Evolutionary conservation across 2,329 filamentous ascomycete genomes (phyloP), one percentile per base, ranked within the genome.

Genomic region (Pseudogymnoascus verrucosus): DNA sequence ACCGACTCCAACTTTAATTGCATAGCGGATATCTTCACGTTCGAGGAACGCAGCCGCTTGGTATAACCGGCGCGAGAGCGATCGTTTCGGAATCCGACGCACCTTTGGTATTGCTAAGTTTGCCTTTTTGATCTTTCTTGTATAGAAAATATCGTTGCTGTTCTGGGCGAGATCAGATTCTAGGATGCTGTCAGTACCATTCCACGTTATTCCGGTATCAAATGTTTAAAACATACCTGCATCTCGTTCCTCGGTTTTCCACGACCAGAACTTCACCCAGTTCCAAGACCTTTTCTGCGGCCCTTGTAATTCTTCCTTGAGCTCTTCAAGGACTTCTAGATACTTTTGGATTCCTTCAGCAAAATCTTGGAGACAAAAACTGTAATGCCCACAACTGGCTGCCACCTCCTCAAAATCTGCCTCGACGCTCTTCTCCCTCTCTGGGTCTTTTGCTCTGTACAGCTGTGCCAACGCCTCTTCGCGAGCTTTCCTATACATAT

Each of bases 371-470:
- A 99, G 79, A 47, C 90, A 96, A 73, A 95, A 97, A 72, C 90
- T 93, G 73, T 98, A 99, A 75, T 98, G 93, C 0, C 95, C 93
- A 71, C 95, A 99, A 64, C 93, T 96, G n/a, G 95, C 93, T 42
- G 93, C 93, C 10, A 98, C 93, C 75, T 99, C 95, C 74, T 99
- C 95, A 64, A 96, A 92, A 74, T 98, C 95, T 2, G 93, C 95
- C 72, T 96, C 89, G 7, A 93, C 83, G 66, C 89, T 89, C 44
- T 86, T 83, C 2, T 86, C 79, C 64, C 85, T 85, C 10, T 84
- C 85, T 40, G 92, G 80, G 69, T 92, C 87, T 65, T 92, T 91
- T 61, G 84, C 89, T 67, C 84, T 86, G 75, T 99, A 98, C 0
- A 99, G 81, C 64, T 89, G 83, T 64, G 87, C 82, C 5, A 99